Evolutionary conservation across 1,284 basidiomycete genomes (phyloP).

Genomic region (Ustilago cynodontis): DNA sequence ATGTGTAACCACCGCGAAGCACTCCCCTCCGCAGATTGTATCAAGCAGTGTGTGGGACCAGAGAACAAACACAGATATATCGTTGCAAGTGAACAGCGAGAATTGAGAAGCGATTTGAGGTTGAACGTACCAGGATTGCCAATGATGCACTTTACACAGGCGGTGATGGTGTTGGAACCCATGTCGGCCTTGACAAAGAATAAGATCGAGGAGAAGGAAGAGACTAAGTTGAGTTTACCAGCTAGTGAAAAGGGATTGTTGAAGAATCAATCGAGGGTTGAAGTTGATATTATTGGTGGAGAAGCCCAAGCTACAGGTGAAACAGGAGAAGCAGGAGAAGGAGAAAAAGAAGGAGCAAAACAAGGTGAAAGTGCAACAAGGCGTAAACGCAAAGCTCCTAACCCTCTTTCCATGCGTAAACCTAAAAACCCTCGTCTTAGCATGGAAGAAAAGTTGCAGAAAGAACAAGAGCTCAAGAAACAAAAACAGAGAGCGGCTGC

Average conservation of each 20-base stretch:
- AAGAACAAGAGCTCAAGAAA: slow-evolving; percentile 72
- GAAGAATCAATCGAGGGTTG: slow-evolving; percentile 14
- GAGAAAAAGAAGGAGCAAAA: not conserved
- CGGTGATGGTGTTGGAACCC: slow-evolving; percentile 67
- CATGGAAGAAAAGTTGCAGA: slow-evolving; percentile 41
- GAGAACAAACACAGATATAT: slow-evolving; percentile 68
- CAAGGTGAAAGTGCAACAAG: slow-evolving; percentile 15
- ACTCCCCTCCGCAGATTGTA: slow-evolving; percentile 85
- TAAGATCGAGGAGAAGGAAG: slow-evolving; percentile 55
- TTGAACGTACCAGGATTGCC: slow-evolving; percentile 55
- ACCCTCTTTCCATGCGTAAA: slow-evolving; percentile 92
- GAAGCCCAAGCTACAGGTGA: slow-evolving; percentile 74
- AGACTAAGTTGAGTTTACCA: slow-evolving; percentile 48
- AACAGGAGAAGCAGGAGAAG: slow-evolving; percentile 70
- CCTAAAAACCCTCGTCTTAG: slow-evolving; percentile 69
- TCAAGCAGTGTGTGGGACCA: slow-evolving; percentile 72
- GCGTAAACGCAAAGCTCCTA: slow-evolving; percentile 78
- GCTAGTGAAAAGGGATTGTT: slow-evolving; percentile 37
- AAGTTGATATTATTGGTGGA: slow-evolving; percentile 44
- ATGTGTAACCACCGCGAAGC: slow-evolving; percentile 92
- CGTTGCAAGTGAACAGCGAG: slow-evolving; percentile 51
- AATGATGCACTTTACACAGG: slow-evolving; percentile 64
- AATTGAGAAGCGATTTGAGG: slow-evolving; percentile 49
- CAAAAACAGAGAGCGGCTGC: slow-evolving; percentile 41
- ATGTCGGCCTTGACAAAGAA: slow-evolving; percentile 62